Evolutionary conservation across 441 rosid species (phyloP).

Genomic region (Erodium texanum): DNA sequence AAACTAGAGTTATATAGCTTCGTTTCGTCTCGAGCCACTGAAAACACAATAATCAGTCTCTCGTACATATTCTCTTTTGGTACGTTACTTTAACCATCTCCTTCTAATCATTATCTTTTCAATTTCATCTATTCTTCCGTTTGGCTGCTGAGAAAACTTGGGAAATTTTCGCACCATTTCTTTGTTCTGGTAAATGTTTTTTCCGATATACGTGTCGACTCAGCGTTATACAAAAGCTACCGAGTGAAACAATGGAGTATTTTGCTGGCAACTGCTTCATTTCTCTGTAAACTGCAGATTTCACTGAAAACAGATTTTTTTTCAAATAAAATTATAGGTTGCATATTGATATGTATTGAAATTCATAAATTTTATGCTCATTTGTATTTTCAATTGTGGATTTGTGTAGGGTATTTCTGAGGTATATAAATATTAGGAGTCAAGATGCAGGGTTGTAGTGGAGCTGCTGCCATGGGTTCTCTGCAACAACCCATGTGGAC

Average conservation of each 20-base stretch:
- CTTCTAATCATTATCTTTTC: not conserved
- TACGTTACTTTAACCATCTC: not conserved
- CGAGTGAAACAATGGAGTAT: not conserved
- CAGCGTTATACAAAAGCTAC: not conserved
- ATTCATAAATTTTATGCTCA: not conserved
- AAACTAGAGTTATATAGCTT: not conserved
- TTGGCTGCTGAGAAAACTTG: not conserved
- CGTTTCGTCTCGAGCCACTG: not conserved
- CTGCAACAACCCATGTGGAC: slow-evolving; percentile 5
- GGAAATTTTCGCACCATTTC: not conserved
- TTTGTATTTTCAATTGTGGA: slow-evolving; percentile 5
- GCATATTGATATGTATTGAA: not conserved
- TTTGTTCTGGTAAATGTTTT: not conserved
- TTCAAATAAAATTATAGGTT: not conserved
- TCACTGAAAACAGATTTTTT: not conserved
- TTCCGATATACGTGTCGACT: too few species aligned
- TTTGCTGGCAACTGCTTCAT: not conserved
- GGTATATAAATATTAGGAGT: not conserved
- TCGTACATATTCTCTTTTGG: not conserved
- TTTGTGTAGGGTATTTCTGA: not conserved
- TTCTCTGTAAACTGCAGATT: not conserved
- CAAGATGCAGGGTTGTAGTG: not conserved
- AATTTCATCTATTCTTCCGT: not conserved
- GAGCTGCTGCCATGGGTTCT: not conserved
- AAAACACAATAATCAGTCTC: not conserved